Percentiles rank a stretch among this genome's conserved stretches.
phyloP scores from a whole-genome alignment of 768 basidiomycete species.

The Leccinum sublutescens region DNA sequence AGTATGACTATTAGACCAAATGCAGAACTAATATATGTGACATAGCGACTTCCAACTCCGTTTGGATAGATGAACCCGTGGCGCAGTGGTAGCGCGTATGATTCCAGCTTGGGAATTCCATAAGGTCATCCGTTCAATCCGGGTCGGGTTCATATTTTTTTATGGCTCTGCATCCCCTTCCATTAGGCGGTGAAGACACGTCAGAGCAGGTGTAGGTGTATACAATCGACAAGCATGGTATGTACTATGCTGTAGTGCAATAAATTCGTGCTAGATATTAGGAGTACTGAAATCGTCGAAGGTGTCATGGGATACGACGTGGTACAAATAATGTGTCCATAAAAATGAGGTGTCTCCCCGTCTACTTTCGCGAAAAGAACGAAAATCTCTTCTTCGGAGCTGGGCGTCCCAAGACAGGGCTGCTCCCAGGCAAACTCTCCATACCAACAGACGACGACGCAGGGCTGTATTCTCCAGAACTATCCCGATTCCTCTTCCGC shows the following conservation, averaged over 20 bases:
- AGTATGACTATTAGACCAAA: not conserved
- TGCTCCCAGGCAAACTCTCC: slow-evolving; percentile 14
- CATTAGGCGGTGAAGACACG: not conserved
- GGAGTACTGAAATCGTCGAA: slow-evolving; percentile 11
- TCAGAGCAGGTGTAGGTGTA: slow-evolving; percentile 5
- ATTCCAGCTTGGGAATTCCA: slow-evolving; percentile 38
- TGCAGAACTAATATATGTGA: not conserved
- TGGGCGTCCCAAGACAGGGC: slow-evolving; percentile 3
- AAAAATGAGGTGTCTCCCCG: slow-evolving; percentile 1
- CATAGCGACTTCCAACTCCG: not conserved
- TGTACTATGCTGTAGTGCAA: slow-evolving; percentile 15
- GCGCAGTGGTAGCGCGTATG: slow-evolving; percentile 41
- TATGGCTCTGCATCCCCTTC: not conserved
- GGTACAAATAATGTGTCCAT: slow-evolving; percentile 10
- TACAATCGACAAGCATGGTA: slow-evolving; percentile 3
- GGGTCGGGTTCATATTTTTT: slow-evolving; percentile 37
- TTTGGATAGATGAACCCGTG: slow-evolving; percentile 28
- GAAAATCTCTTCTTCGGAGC: slow-evolving; percentile 28
- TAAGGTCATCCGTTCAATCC: slow-evolving; percentile 49
- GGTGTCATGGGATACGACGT: slow-evolving; percentile 17
- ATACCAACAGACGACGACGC: slow-evolving; percentile 23
- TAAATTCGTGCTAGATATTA: slow-evolving; percentile 19
- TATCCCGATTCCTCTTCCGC: slow-evolving; percentile 28
- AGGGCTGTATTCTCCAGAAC: slow-evolving; percentile 22
- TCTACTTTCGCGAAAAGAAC: slow-evolving; percentile 33